Evolutionary conservation across 768 basidiomycete species (phyloP), one percentile per base, ranked within the genome.

Genomic region (Trichaptum fuscoviolaceum): DNA sequence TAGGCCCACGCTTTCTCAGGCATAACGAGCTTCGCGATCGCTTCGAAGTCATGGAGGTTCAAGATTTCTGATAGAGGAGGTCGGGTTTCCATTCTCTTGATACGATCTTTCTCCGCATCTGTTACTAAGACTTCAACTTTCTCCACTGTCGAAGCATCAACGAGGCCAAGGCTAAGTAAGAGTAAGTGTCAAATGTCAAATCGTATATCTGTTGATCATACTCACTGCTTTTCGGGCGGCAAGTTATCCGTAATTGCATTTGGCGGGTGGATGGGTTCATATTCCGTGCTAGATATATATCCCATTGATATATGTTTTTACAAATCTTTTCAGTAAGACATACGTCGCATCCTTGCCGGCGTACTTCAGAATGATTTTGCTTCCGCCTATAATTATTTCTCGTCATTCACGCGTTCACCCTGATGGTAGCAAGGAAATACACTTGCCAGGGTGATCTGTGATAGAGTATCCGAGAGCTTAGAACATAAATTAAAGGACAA

Each of bases 41-140:
- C 85, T 83, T 98, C 96, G 72, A 98, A 97, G 76, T 99, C 96
- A 75, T 98, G 95, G 72, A 99, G 76, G 72, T 91, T 96, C 30
- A 98, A 80, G 63, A 96, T 88, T 75, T 92, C 91, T 61, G 83
- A 83, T 17, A 97, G 81, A 0, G 87, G 82, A 9, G 95, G 94
- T 63, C 91, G 83, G 25, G 85, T 82, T 18, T 81, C 77, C 23
- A 90, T 73, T 23, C 90, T 83, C 15, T 82, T 81, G 71, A 86
- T 84, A 4, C 92, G 86, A 2, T 81, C 85, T 73, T 85, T 89
- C 74, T 96, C 92, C 66, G 84, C 86, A 26, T 87, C 84, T 0
- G 90, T 88, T 24, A 92, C 78, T 65, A 83, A 81, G 63, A 88
- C 84, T 64, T 86, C 81, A 3, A 85, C 82, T 72, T 84, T 86